These are phyloP conservation scores for Talaromyces sp. DNA, from an alignment of 2,329 filamentous ascomycete species.

Conservation along the genomic window DNA sequence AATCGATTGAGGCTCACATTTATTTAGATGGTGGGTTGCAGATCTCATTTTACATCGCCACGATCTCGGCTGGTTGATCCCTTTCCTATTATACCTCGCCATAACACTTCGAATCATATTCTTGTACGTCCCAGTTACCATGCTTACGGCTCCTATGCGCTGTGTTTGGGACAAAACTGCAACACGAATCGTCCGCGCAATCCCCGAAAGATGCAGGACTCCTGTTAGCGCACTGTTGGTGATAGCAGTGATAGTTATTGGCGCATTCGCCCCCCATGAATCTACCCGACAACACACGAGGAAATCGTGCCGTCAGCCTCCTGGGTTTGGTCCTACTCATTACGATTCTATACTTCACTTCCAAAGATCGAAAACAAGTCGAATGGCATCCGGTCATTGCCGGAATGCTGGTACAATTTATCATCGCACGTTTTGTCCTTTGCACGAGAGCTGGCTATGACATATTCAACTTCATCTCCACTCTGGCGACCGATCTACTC, in stretches of 20 bases:
- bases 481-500: slow-evolving; percentile 69
- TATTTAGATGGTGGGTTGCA: slow-evolving; percentile 70
- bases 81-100: slow-evolving; percentile 76
- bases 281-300: neutral
- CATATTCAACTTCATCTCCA: slow-evolving; percentile 87
- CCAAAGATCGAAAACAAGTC: slow-evolving; percentile 61
- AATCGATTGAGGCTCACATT: neutral
- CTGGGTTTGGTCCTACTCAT: slow-evolving; percentile 59
- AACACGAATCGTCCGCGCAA: neutral
- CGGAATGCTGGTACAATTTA: slow-evolving; percentile 83
- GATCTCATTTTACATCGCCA: slow-evolving; percentile 69
- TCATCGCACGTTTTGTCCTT: slow-evolving; percentile 85
- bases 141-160: slow-evolving; percentile 58
- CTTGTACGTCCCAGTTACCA: slow-evolving; percentile 67
- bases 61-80: slow-evolving; percentile 77
- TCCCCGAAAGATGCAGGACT: neutral
- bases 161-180: neutral
- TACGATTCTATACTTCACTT: slow-evolving; percentile 66
- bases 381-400: slow-evolving; percentile 78
- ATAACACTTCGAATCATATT: slow-evolving; percentile 73
- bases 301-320: neutral
- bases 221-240: neutral
- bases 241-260: neutral
- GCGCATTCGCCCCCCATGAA: neutral
- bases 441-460: slow-evolving; percentile 78